Base-by-base conservation (phyloP, 2,329 filamentous ascomycete species). In the Cylindrodendrum hubeiense region DNA sequence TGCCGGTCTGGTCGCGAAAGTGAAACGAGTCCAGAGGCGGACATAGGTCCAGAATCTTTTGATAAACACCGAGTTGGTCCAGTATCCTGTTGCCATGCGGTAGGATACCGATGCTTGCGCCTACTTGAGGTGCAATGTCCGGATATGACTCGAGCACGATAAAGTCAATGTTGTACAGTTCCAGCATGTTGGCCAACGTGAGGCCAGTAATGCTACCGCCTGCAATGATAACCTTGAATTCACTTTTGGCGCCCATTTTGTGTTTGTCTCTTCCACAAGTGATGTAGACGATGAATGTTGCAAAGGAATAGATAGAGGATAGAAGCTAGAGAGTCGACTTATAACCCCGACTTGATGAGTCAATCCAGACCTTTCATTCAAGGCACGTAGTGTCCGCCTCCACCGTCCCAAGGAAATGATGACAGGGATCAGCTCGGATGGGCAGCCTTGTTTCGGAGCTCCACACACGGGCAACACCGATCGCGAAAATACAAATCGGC, bases 101-200 rank as follows among this genome's bases (percentile, higher is more conserved):
- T 0, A 79, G 60, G 0, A 87, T 69, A 0, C 78, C 83, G 24
- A 89, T 84, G 6, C 79, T 82, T 0, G 85, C 85, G 0, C 86
- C 86, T 0, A 83, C 75, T 39, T 81, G 75, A 0, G 85, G 84
- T 0, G 81, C 80, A 24, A 87, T 80, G 0, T 79, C 71, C 0
- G 63, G 39, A 53, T 83, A 77, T 0, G 77, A 74, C 68, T 89
- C 86, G 0, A 88, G 79, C 0, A 88, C 65, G 8, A 85, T 64
- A 66, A 82, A 87, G 62, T 87, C 81, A 53, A 89, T 82, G 33
- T 60, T 53, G 21, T 63, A 60, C 5, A 26, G 30, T n/a, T 71
- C 46, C 0, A 71, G 53, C 69, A 70, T 69, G 9, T 70, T 71
- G 5, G 69, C 69, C 10, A 71, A 15, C 0, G 63, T 49, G 0